Base-by-base conservation (phyloP, 2,329 filamentous ascomycete genomes). In the Fusarium dimerum region DNA sequence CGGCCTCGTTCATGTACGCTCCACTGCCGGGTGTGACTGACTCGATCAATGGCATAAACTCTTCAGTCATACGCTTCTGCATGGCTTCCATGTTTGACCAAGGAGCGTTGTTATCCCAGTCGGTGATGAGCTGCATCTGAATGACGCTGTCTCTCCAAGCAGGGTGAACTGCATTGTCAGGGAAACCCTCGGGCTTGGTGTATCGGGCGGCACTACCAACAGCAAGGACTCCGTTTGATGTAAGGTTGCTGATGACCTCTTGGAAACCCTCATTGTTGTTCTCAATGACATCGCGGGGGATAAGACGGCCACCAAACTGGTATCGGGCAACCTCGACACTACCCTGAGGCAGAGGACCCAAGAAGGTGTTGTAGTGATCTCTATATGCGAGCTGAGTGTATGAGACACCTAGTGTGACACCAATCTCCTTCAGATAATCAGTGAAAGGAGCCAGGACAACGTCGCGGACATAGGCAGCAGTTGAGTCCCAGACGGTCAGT, bases 1-100 rank as follows among this genome's bases (percentile, higher is more conserved):
- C 73, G 1, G 74, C 79, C 67, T 84, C 80, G 56, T 81, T 82
- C 71, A 79, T 70, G 60, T 81, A 81, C 2, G 73, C 66, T 2
- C 75, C 77, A 5, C 71, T 68, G 0, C 69, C 71, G 0, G 77
- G 75, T 0, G 76, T 76, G 3, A 74, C 67, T 1, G 58, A 61
- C 15, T 64, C 63, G 15, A 70, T 54, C 18, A 64, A 45, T 2
- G 66, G 65, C 57, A 63, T 60, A 3, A 67, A 52, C 13, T 64
- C 62, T 9, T 67, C 34, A 0, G 67, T 71, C 20, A 71, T 70
- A 13, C 56, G 60, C 50, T 68, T 59, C 54, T 72, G 70, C 4
- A 58, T 57, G 29, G 62, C 63, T 2, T 66, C 29, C 68, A 73
- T 70, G 11, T 68, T 63, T 2, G 56, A 59, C 54, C 64, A 68